These are phyloP conservation scores for Alternaria viburni DNA, from an alignment of 2,329 filamentous ascomycete genomes.

Conservation along the genomic window DNA sequence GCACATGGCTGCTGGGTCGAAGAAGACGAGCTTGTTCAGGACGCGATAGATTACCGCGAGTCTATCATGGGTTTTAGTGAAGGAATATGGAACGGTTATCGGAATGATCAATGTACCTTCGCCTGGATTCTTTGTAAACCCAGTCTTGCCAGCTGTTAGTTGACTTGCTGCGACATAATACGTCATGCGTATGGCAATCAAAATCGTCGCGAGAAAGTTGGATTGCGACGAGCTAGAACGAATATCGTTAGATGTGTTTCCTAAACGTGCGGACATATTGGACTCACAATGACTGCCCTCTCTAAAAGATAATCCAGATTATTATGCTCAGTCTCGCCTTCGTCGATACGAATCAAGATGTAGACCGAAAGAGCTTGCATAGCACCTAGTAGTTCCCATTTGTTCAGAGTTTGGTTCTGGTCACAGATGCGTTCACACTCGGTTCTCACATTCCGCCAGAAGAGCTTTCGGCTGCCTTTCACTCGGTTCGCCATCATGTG, in stretches of 20 bases:
- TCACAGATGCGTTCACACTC: slow-evolving; percentile 48
- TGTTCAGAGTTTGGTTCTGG: slow-evolving; percentile 27
- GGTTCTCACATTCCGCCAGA: slow-evolving; percentile 54
- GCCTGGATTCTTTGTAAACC: slow-evolving; percentile 52
- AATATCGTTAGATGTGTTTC: not conserved
- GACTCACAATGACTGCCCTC: not conserved
- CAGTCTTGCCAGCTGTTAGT: slow-evolving; percentile 38
- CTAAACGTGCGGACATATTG: not conserved
- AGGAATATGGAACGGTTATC: not conserved
- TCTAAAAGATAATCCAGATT: slow-evolving; percentile 44
- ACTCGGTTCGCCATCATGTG: slow-evolving; percentile 48
- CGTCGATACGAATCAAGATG: slow-evolving; percentile 51
- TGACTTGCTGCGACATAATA: not conserved
- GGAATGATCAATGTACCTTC: slow-evolving; percentile 34
- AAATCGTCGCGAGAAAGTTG: slow-evolving; percentile 1
- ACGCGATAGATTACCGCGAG: slow-evolving; percentile 50
- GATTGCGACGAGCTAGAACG: not conserved
- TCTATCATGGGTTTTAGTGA: slow-evolving; percentile 27
- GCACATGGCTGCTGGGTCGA: slow-evolving; percentile 51
- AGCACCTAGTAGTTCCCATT: slow-evolving; percentile 51
- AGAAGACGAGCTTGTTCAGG: slow-evolving; percentile 53
- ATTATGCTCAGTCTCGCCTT: slow-evolving; percentile 55
- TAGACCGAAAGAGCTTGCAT: slow-evolving; percentile 56
- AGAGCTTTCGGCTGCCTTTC: slow-evolving; percentile 49
- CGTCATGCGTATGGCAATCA: not conserved